These are phyloP conservation scores for Annona cherimola DNA, from an alignment of 164 flowering plant genomes.

Conservation along the genomic window DNA sequence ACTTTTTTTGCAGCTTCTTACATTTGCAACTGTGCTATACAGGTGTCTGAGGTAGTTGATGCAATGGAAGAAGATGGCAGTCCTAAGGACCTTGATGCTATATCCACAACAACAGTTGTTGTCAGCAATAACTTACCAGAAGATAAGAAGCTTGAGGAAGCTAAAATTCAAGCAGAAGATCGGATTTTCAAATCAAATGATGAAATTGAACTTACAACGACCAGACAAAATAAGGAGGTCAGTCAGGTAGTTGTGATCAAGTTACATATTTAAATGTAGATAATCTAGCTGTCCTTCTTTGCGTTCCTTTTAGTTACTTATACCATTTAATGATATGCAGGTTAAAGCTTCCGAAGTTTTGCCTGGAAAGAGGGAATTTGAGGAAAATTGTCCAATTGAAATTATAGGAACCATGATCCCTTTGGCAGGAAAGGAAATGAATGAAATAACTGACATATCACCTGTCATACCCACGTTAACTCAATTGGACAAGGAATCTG, in stretches of 20 bases:
- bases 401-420: background rate
- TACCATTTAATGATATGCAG: background rate
- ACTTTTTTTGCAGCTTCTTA: background rate
- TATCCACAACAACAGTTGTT: background rate
- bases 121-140: background rate
- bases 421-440: conserved; percentile 6
- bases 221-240: background rate
- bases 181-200: background rate
- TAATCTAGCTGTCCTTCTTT: background rate
- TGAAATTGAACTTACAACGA: background rate
- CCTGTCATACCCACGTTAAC: background rate
- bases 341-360: background rate
- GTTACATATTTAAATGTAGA: background rate
- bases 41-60: background rate
- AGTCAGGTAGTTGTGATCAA: background rate
- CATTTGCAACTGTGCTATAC: background rate
- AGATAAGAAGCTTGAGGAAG: conserved; percentile 7
- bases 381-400: background rate
- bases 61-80: background rate
- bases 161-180: background rate
- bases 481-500: background rate
- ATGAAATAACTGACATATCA: background rate
- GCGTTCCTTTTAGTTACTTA: too few relatives aligned
- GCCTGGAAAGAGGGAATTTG: background rate
- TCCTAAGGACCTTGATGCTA: background rate